Base-by-base conservation (phyloP, 1,284 basidiomycete genomes). In the Trichosporon inkin region DNA sequence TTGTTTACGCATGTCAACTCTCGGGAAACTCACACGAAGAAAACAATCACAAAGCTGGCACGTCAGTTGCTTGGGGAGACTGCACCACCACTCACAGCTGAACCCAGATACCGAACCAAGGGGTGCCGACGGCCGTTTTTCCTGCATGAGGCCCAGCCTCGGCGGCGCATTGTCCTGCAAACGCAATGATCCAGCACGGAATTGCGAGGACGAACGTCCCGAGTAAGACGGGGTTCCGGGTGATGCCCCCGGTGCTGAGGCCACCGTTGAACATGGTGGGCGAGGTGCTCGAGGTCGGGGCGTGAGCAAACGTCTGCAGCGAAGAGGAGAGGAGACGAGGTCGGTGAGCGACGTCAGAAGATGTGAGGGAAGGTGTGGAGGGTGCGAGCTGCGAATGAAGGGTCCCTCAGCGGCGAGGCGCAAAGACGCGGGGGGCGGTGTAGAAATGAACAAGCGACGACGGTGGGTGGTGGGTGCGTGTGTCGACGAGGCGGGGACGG, bases 111-210 rank as follows among this genome's bases (percentile, higher is more conserved):
- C 86, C 87, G 79, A 97, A 99, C 94, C 94, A 98, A 53, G 90
- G 82, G 0, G 83, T 80, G 53, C 88, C 88, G 60, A 22, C 22
- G 0, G 41, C 52, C 10, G 36, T 44, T 24, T 19, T 10, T 24
- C 13, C 3, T 4, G 8, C 44, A 10, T n/a, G 11, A n/a, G 11
- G 10, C 16, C 28, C 35, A 54, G 56, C 41, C 55, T 71, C 68
- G 20, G 70, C 62, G 14, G 68, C 67, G 60, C 65, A 68, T 62
- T 58, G 53, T 41, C 49, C 54, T 14, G 85, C 84, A 70, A 97
- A 96, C 1, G 94, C 92, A 52, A 91, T 85, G 72, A 95, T 86
- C 93, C 94, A 98, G 62, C 87, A 91, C 62, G 92, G 88, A 62
- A 89, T 77, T 41, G 89, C 83, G 53, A 97, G 83, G 61, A 92